A percentile compares a stretch with the other conserved stretches of the same genome.
Evolutionary conservation across 2,329 filamentous ascomycete genomes (phyloP).

Genomic region (Helotiales sp.): DNA sequence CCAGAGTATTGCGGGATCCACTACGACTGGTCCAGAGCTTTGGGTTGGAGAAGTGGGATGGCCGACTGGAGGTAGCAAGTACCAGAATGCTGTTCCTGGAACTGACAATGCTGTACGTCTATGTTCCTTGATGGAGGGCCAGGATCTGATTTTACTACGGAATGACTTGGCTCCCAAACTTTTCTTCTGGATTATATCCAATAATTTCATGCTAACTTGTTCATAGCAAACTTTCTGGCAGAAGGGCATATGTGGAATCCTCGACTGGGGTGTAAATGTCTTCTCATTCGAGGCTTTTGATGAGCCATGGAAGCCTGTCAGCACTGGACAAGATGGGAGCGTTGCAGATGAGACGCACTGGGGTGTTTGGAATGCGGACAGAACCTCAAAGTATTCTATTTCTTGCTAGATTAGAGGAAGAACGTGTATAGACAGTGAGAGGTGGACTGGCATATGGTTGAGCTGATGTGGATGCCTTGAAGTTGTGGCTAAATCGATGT

Average conservation of each 20-base stretch:
- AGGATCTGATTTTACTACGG: too few species aligned
- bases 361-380: conserved; percentile 64
- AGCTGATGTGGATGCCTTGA: background rate
- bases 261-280: conserved; percentile 65
- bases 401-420: conserved; percentile 14
- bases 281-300: conserved; percentile 77
- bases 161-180: too few species aligned
- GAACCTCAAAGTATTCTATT: conserved; percentile 52
- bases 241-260: conserved; percentile 61
- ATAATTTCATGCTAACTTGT: too few species aligned
- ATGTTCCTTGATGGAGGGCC: too few species aligned
- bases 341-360: conserved; percentile 65
- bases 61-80: conserved; percentile 64
- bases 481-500: background rate
- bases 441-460: background rate
- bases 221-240: conserved; percentile 59
- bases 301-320: conserved; percentile 69
- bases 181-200: too few species aligned
- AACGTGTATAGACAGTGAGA: background rate
- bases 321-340: conserved; percentile 62
- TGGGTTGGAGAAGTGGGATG: conserved; percentile 70
- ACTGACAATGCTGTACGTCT: conserved; percentile 60
- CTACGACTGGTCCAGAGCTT: conserved; percentile 56
- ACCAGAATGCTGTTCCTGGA: conserved; percentile 60
- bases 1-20: conserved; percentile 55